phyloP scores from a whole-genome alignment of 2,329 filamentous ascomycete genomes.

The Diaporthe amygdali region DNA sequence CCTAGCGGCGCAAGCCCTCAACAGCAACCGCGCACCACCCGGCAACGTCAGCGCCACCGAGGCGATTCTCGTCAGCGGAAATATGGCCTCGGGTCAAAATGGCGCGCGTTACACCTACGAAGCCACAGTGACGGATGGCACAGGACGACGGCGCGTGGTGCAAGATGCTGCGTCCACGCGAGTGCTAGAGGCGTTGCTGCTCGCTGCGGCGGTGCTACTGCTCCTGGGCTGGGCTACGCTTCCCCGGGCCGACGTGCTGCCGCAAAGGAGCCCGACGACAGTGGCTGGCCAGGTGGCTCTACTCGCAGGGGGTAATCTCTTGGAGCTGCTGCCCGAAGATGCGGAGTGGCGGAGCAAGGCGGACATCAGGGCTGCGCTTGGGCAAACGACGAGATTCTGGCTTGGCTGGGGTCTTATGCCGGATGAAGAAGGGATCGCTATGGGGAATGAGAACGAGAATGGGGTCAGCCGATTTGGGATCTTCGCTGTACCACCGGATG shows the following conservation, averaged over 20 bases:
- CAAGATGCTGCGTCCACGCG: slow-evolving; percentile 21
- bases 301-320: slow-evolving; percentile 43
- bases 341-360: slow-evolving; percentile 32
- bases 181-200: slow-evolving; percentile 12
- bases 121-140: background rate
- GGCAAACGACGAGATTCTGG: slow-evolving; percentile 32
- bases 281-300: slow-evolving; percentile 44
- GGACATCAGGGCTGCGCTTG: slow-evolving; percentile 28
- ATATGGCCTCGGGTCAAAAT: slow-evolving; percentile 35
- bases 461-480: background rate
- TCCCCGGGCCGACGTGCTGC: slow-evolving; percentile 30
- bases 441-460: slow-evolving; percentile 11
- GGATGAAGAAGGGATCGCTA: background rate
- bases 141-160: slow-evolving; percentile 6
- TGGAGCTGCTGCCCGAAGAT: slow-evolving; percentile 33
- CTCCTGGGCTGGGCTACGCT: slow-evolving; percentile 1
- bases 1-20: slow-evolving; percentile 60
- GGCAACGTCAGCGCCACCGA: background rate
- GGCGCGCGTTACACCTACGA: background rate
- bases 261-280: slow-evolving; percentile 35
- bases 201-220: background rate
- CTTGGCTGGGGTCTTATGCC: slow-evolving; percentile 30
- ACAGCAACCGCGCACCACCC: slow-evolving; percentile 31
- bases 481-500: background rate
- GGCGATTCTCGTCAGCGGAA: background rate